Conservation (phyloP, 768 basidiomycete species). For the Collybiopsis luxurians region DNA sequence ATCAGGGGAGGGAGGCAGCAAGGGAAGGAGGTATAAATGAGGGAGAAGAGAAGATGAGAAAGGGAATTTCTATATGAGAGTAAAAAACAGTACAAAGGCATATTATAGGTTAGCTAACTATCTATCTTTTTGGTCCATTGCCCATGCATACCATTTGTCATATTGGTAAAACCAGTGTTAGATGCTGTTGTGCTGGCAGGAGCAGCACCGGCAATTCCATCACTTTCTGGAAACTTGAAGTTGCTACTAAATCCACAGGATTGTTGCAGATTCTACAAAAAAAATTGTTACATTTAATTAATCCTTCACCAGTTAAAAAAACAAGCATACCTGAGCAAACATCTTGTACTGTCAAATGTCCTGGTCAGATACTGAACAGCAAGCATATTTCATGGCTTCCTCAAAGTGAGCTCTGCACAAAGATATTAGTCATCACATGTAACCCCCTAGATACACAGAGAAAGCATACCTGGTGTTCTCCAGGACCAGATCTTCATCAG, state of each 20-base stretch:
- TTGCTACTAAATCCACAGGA: conserved; percentile 90
- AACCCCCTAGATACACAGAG: neutral
- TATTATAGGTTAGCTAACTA: neutral
- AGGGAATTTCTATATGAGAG: too few species aligned
- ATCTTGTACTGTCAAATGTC: conserved; percentile 99
- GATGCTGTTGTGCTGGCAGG: conserved; percentile 43
- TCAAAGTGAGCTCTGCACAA: conserved; percentile 83
- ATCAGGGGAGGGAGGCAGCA: too few species aligned
- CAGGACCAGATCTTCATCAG: conserved; percentile 87
- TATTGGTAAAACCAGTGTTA: conserved; percentile 82
- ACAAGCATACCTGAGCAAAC: conserved; percentile 76
- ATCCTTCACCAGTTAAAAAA: conserved; percentile 1
- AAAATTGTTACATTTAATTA: conserved; percentile 12
- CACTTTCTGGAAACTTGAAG: conserved; percentile 97
- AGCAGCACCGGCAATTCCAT: conserved; percentile 32
- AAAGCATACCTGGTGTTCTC: conserved; percentile 68
- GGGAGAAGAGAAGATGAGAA: too few species aligned
- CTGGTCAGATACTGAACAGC: conserved; percentile 94
- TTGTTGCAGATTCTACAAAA: conserved; percentile 78
- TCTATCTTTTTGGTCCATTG: neutral
- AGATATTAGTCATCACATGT: conserved; percentile 9
- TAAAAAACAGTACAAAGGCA: too few species aligned
- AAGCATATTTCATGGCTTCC: conserved; percentile 97
- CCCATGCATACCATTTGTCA: conserved; percentile 87
- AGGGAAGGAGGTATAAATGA: too few species aligned